Percentiles rank a stretch among this genome's conserved stretches.
Conservation (phyloP, 352 stramenopile species). For the Phytopythium helicoides region DNA sequence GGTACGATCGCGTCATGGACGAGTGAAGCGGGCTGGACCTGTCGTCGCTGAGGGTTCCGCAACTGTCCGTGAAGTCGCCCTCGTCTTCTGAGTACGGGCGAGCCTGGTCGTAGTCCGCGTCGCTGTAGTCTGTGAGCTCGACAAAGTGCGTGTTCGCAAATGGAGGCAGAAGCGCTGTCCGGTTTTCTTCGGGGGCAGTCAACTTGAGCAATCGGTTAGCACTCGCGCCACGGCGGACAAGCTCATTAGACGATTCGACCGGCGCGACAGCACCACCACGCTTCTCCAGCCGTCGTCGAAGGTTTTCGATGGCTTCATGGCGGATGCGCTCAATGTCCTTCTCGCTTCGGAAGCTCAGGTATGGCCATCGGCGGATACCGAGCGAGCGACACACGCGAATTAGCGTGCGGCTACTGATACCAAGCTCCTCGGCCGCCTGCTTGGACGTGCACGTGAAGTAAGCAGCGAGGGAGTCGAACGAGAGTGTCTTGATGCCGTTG, state of each 20-base stretch:
- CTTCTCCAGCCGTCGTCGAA: constrained; percentile 39
- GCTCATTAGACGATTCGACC: constrained; percentile 28
- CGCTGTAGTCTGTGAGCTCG: not conserved
- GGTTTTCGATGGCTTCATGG: constrained; percentile 47
- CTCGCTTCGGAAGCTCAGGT: constrained; percentile 50
- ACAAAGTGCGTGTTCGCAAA: not conserved
- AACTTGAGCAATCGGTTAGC: constrained; percentile 71
- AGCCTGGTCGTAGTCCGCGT: not conserved
- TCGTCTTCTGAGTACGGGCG: not conserved
- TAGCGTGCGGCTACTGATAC: constrained; percentile 49
- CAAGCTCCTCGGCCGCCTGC: constrained; percentile 48
- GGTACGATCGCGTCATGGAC: constrained; percentile 28
- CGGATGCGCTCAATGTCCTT: constrained; percentile 54
- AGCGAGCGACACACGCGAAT: constrained; percentile 50
- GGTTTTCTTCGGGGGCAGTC: constrained; percentile 29
- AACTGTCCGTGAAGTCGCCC: constrained; percentile 1
- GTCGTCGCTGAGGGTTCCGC: constrained; percentile 22
- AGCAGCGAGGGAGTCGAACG: constrained; percentile 34
- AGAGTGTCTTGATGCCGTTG: constrained; percentile 47
- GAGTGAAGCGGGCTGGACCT: constrained; percentile 22
- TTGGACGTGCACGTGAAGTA: constrained; percentile 53
- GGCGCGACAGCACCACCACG: constrained; percentile 7
- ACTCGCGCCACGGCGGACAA: constrained; percentile 58
- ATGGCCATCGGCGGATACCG: constrained; percentile 48
- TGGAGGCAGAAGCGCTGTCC: not conserved